Evolutionary conservation across 306 rosid genomes (phyloP), one percentile per base, ranked within the genome.

Genomic region (Rosa rugosa): DNA sequence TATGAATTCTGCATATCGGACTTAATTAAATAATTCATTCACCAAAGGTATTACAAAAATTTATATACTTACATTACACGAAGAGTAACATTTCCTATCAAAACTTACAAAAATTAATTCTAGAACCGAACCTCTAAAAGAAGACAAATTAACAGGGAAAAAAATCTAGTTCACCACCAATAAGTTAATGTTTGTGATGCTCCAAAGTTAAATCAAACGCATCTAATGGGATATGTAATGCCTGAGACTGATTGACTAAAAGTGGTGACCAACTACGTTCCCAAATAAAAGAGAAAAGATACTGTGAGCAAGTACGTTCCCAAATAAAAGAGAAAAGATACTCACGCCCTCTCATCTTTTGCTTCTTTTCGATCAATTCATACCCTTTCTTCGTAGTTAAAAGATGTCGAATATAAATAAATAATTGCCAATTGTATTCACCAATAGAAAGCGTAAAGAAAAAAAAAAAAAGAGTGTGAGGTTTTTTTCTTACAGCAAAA

Each of bases 401-500:
- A 31, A 31, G 36, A 0, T 31, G 36, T 31, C 36, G 36, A 31
- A 31, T 31, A 31, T 2, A 31, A 31, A 31, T 31, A 31, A 31
- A 31, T 31, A 2, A 31, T 31, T 31, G 36, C 36, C 36, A 31
- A 31, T 31, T 31, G 36, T 31, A 31, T 31, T 31, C 36, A 14
- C 4, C 56, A 13, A 16, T 51, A 51, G 2, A 50, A 51, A 17
- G 1, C 22, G 2, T 17, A 17, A 16, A 69, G 22, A 46, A 34
- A 20, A 14, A 44, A 6, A 6, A 20, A 18, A 25, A 8, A 5
- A 13, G 5, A 13, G 36, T 2, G 11, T 59, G 0, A 11, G 3
- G 36, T 54, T 23, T 6, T 22, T 73, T 72, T 76, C 86, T 86
- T 72, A 94, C 98, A 84, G n/a, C 85, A 75, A 94, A 89, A 64